A percentile compares a stretch with the other conserved stretches of the same genome.
Conservation (phyloP, 345 rosid genomes). For the Balakata baccata region DNA sequence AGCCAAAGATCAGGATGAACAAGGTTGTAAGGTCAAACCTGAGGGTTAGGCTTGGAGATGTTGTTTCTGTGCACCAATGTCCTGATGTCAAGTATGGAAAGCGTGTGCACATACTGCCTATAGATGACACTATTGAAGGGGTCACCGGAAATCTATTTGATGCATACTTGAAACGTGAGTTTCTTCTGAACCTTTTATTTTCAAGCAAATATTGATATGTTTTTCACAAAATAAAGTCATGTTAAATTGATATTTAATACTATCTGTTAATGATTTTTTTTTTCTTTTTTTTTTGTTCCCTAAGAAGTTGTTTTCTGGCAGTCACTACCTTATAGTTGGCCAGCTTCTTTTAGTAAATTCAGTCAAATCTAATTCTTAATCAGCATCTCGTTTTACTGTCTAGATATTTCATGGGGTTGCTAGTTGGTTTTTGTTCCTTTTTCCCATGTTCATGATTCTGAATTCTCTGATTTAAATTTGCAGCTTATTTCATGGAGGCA, state of each 20-base stretch:
- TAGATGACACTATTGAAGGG: conserved; percentile 90
- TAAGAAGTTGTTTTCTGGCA: neutral
- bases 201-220: neutral
- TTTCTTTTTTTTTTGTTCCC: neutral
- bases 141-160: conserved; percentile 91
- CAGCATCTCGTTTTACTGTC: neutral
- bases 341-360: neutral
- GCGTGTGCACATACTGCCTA: conserved; percentile 88
- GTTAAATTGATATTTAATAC: neutral
- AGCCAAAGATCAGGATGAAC: conserved; percentile 34
- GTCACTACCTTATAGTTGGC: neutral
- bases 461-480: neutral
- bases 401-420: neutral
- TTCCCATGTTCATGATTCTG: neutral
- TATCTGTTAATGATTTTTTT: neutral
- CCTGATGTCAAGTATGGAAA: conserved; percentile 90
- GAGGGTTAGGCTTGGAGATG: conserved; percentile 36
- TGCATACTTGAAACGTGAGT: conserved; percentile 89
- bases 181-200: conserved; percentile 14
- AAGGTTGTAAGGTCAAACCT: conserved; percentile 32
- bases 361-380: neutral
- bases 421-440: neutral
- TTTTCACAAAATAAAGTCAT: neutral
- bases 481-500: conserved; percentile 94
- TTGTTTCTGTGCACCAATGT: conserved; percentile 32